Evolutionary conservation across 2,329 filamentous ascomycete genomes (phyloP).

Genomic region (Xylaria polymorpha): DNA sequence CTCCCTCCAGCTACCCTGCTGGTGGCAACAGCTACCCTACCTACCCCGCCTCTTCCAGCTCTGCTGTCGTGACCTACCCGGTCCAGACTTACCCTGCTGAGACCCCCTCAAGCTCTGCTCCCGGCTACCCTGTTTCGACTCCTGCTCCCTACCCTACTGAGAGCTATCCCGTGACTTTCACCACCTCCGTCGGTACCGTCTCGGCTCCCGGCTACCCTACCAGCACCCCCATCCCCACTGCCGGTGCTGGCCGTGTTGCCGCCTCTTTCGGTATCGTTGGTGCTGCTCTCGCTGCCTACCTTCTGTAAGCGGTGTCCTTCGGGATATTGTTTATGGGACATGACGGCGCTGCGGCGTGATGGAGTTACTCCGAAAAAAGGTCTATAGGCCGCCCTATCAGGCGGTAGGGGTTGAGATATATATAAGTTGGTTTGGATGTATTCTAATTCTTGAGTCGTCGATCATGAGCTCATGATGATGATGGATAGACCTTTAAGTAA

Average conservation of each 20-base stretch:
- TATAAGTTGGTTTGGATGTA: constrained; percentile 41
- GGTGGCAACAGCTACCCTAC: constrained; percentile 6
- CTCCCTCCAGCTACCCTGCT: constrained; percentile 25
- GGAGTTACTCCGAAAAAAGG: constrained; percentile 33
- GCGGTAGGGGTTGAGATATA: constrained; percentile 36
- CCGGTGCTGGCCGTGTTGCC: constrained; percentile 35
- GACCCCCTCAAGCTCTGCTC: not conserved
- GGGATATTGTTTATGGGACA: constrained; percentile 25
- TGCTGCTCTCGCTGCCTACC: constrained; percentile 37
- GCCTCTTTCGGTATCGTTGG: constrained; percentile 39
- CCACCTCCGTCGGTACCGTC: constrained; percentile 21
- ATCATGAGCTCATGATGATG: constrained; percentile 42
- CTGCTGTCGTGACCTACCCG: too few species aligned
- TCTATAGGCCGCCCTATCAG: constrained; percentile 28
- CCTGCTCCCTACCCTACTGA: constrained; percentile 33
- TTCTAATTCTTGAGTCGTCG: constrained; percentile 42
- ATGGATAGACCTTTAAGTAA: constrained; percentile 41
- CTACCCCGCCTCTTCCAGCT: constrained; percentile 5
- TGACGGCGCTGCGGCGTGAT: constrained; percentile 37
- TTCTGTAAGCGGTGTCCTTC: constrained; percentile 35
- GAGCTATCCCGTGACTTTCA: constrained; percentile 34
- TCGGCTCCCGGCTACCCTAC: constrained; percentile 31
- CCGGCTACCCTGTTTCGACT: constrained; percentile 25
- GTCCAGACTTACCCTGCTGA: constrained; percentile 27
- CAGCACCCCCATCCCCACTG: constrained; percentile 37